These are phyloP conservation scores for Massariosphaeria phaeospora DNA, from an alignment of 495 filamentous ascomycete species.

Conservation along the genomic window DNA sequence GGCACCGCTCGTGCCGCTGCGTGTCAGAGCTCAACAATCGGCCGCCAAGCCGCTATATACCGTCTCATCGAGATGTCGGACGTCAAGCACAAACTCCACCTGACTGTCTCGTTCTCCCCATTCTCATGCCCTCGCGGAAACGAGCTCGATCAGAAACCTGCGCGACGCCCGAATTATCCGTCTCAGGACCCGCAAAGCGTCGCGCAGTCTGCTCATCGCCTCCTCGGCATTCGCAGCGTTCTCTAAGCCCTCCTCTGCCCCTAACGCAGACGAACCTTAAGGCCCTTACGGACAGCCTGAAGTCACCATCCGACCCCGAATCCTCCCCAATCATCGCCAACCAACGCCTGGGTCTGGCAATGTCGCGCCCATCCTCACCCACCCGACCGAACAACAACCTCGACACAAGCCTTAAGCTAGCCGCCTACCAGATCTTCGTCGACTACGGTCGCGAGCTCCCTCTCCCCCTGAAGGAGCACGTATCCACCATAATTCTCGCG, in stretches of 20 bases:
- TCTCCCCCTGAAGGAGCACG: background rate
- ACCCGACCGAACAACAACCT: constrained; percentile 2
- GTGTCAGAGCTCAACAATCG: too few relatives aligned
- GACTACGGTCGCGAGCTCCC: background rate
- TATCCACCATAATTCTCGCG: too few relatives aligned
- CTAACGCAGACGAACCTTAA: background rate
- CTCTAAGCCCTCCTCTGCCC: background rate
- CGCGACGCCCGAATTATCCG: background rate
- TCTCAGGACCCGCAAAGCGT: background rate
- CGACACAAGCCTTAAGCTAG: background rate
- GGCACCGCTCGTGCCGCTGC: too few relatives aligned
- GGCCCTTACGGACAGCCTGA: background rate
- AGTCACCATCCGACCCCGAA: constrained; percentile 1
- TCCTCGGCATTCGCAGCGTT: background rate
- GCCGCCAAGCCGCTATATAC: too few relatives aligned
- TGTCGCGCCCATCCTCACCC: background rate
- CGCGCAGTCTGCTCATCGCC: background rate
- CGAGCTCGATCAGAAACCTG: background rate
- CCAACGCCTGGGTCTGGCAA: background rate
- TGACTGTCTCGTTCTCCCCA: background rate
- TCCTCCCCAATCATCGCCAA: background rate
- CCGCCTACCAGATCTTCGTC: background rate
- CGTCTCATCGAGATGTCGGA: too few relatives aligned
- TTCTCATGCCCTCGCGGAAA: background rate
- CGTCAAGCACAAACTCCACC: background rate